These are phyloP conservation scores for Teratosphaeria pseudoeucalypti DNA, from an alignment of 2,329 filamentous ascomycete species.

Conservation along the genomic window DNA sequence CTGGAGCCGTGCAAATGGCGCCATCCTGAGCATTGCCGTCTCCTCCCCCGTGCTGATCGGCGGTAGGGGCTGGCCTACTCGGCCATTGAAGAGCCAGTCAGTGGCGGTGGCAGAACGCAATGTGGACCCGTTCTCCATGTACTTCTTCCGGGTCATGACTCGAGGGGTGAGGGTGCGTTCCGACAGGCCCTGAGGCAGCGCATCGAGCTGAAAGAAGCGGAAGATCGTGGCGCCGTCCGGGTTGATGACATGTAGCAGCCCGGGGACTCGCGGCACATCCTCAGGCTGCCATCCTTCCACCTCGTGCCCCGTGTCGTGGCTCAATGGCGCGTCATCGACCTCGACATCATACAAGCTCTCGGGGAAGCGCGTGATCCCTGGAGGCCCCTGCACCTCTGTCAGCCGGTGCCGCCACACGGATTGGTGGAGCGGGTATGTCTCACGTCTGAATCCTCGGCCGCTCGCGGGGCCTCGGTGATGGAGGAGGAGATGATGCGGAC, in stretches of 20 bases:
- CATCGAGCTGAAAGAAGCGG: constrained; percentile 2
- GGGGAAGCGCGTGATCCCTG: constrained; percentile 12
- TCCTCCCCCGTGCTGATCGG: not conserved
- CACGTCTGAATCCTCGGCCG: constrained; percentile 9
- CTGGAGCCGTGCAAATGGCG: not conserved
- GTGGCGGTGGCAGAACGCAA: constrained; percentile 9
- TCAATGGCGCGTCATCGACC: constrained; percentile 1
- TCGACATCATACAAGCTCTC: constrained; percentile 13
- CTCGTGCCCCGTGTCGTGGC: not conserved
- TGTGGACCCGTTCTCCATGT: constrained; percentile 17
- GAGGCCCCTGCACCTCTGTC: constrained; percentile 3
- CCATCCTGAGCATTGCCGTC: not conserved
- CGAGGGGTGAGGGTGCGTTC: constrained; percentile 13
- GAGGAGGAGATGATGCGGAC: constrained; percentile 7
- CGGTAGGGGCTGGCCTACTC: constrained; percentile 5
- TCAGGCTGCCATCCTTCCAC: not conserved
- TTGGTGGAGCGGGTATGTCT: not conserved
- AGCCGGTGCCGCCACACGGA: not conserved
- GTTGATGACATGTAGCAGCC: constrained; percentile 7
- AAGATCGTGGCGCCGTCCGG: not conserved
- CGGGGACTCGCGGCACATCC: constrained; percentile 1
- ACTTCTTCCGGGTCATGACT: constrained; percentile 6
- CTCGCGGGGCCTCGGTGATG: constrained; percentile 10
- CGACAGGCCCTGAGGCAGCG: constrained; percentile 8
- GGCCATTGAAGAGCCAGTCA: constrained; percentile 17